Conservation (phyloP, 768 basidiomycete species). For the Pleurotus platypus region DNA sequence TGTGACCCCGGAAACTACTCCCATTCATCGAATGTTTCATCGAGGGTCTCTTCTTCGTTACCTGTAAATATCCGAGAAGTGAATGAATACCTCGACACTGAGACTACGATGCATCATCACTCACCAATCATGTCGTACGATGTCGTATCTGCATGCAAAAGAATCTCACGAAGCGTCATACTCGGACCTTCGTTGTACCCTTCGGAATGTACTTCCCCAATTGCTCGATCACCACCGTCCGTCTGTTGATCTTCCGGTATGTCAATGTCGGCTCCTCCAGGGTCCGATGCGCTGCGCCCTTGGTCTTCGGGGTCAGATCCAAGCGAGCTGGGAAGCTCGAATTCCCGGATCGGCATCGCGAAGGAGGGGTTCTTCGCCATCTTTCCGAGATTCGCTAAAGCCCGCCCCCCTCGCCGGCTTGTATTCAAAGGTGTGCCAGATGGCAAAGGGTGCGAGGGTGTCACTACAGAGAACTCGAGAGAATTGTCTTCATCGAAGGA, state of each 20-base stretch:
- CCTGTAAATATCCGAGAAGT: not conserved
- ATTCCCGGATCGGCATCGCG: not conserved
- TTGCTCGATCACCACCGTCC: conserved; percentile 1
- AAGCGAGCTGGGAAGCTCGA: not conserved
- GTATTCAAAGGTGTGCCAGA: conserved; percentile 3
- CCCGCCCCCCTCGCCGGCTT: conserved; percentile 16
- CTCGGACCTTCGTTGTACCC: conserved; percentile 36
- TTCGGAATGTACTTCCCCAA: conserved; percentile 20
- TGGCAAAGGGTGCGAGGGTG: not conserved
- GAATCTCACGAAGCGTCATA: conserved; percentile 46
- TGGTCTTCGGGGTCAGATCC: not conserved
- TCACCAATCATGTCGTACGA: conserved; percentile 35
- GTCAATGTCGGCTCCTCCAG: not conserved
- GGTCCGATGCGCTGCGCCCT: not conserved
- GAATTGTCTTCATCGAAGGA: conserved; percentile 5
- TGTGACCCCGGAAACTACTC: not conserved
- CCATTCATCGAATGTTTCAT: conserved; percentile 1
- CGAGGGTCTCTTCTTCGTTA: not conserved
- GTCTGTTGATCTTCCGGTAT: not conserved
- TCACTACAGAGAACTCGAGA: not conserved
- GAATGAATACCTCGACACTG: too few species aligned
- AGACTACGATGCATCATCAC: conserved; percentile 4
- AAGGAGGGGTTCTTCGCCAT: conserved; percentile 8
- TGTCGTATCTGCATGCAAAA: conserved; percentile 34
- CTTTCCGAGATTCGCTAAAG: conserved; percentile 12